phyloP scores from a whole-genome alignment of 2,329 filamentous ascomycete species.

The Parafenestella ontariensis region DNA sequence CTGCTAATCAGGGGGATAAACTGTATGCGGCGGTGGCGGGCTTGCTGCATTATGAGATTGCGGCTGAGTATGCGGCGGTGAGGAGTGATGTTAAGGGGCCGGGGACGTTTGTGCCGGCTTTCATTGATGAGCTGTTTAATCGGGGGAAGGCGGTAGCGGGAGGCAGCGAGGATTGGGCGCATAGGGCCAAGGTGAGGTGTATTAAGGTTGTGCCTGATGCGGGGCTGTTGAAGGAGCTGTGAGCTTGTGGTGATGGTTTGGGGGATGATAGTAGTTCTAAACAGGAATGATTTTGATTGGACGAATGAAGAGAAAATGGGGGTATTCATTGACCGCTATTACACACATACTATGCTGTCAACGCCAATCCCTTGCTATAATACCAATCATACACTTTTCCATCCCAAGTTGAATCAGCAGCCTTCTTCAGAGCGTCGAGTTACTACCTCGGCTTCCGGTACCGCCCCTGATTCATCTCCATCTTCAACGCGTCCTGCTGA shows the following conservation, averaged over 20 bases:
- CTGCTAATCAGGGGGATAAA: conserved; percentile 45
- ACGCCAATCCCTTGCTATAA: not conserved
- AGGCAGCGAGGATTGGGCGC: conserved; percentile 14
- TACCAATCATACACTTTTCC: not conserved
- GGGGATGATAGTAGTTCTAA: not conserved
- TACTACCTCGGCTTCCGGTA: conserved; percentile 48
- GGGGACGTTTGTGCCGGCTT: conserved; percentile 84
- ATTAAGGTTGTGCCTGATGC: conserved; percentile 27
- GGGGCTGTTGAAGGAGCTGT: conserved; percentile 26
- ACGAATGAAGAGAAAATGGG: not conserved
- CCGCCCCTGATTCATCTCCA: conserved; percentile 71
- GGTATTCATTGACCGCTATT: not conserved
- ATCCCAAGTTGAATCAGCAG: not conserved
- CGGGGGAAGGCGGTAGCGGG: conserved; percentile 18
- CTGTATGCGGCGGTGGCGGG: conserved; percentile 77
- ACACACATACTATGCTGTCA: not conserved
- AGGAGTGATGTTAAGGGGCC: conserved; percentile 74
- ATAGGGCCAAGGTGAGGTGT: conserved; percentile 23
- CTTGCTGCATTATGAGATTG: conserved; percentile 78
- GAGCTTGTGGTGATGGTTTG: not conserved
- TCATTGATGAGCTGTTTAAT: conserved; percentile 73
- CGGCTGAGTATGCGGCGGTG: conserved; percentile 70
- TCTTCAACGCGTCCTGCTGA: conserved; percentile 80
- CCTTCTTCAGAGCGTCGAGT: not conserved
- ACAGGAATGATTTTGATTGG: not conserved